Conservation (phyloP, 768 basidiomycete species). For the Suillus subalutaceus region DNA sequence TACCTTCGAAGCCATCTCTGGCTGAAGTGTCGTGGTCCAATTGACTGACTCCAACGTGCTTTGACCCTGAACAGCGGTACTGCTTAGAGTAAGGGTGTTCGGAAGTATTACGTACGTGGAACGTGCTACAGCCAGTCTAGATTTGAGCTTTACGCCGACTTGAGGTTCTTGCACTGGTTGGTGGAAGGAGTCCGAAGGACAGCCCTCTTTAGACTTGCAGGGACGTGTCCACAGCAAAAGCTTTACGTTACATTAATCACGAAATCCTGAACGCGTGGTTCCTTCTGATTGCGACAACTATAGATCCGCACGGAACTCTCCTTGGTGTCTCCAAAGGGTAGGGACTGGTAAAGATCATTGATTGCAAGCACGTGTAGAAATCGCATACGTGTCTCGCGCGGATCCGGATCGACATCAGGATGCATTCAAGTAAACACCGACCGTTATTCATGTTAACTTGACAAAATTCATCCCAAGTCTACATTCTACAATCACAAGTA, state of each 20-base stretch:
- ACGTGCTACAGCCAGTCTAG: background rate
- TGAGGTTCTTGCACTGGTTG: too few species aligned
- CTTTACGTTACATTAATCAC: background rate
- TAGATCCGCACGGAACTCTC: background rate
- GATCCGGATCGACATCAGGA: background rate
- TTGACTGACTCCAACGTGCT: background rate
- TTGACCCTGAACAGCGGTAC: background rate
- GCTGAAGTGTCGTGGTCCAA: background rate
- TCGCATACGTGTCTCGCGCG: background rate
- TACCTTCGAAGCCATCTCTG: constrained; percentile 48
- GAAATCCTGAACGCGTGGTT: background rate
- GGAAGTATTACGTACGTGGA: too few species aligned
- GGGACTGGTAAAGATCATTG: background rate
- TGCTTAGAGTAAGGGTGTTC: too few species aligned
- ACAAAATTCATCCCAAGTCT: too few species aligned
- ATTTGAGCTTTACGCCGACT: too few species aligned
- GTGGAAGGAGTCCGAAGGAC: too few species aligned
- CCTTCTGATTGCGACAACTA: background rate
- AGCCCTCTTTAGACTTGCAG: too few species aligned
- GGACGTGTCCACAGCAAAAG: too few species aligned
- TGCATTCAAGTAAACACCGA: too few species aligned
- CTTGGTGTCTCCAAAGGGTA: too few species aligned
- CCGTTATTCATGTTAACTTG: too few species aligned
- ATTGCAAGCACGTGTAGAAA: background rate
- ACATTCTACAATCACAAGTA: too few species aligned